Evolutionary conservation across 768 basidiomycete species (phyloP).

Genomic region (Gymnopilus junonius): DNA sequence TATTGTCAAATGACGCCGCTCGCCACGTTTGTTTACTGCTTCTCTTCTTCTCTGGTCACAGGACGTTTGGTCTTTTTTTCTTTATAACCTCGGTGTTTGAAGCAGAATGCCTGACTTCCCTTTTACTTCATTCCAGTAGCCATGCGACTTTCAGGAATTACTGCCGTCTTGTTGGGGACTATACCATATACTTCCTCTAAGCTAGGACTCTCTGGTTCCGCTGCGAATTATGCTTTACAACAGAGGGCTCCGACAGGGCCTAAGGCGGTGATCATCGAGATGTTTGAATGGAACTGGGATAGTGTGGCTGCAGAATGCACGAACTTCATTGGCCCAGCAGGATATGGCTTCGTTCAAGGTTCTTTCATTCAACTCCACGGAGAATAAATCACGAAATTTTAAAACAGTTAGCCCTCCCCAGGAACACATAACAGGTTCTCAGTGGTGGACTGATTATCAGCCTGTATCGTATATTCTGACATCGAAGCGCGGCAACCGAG

Average conservation of each 20-base stretch:
- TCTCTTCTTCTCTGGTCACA: neutral
- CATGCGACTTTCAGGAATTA: conserved; percentile 1
- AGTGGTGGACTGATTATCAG: conserved; percentile 83
- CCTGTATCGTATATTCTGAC: conserved; percentile 68
- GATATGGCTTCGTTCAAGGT: conserved; percentile 76
- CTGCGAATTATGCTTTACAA: conserved; percentile 2
- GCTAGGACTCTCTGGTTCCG: neutral
- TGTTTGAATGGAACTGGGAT: conserved; percentile 73
- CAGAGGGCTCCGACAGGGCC: conserved; percentile 29
- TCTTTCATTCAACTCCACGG: neutral
- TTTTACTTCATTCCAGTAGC: neutral
- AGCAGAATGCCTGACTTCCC: neutral
- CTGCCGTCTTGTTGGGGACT: neutral
- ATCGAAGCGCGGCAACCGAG: conserved; percentile 65
- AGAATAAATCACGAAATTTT: neutral
- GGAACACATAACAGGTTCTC: conserved; percentile 59
- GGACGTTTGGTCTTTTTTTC: neutral
- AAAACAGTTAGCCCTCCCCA: conserved; percentile 51
- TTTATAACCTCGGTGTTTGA: neutral
- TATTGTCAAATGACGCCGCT: neutral
- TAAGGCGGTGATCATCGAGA: conserved; percentile 64
- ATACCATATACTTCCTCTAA: conserved; percentile 4
- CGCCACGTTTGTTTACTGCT: neutral
- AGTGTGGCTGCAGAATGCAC: conserved; percentile 68
- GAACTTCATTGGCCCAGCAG: conserved; percentile 68